phyloP scores from a whole-genome alignment of 2,329 filamentous ascomycete species.

The Hyphodiscus sp. region DNA sequence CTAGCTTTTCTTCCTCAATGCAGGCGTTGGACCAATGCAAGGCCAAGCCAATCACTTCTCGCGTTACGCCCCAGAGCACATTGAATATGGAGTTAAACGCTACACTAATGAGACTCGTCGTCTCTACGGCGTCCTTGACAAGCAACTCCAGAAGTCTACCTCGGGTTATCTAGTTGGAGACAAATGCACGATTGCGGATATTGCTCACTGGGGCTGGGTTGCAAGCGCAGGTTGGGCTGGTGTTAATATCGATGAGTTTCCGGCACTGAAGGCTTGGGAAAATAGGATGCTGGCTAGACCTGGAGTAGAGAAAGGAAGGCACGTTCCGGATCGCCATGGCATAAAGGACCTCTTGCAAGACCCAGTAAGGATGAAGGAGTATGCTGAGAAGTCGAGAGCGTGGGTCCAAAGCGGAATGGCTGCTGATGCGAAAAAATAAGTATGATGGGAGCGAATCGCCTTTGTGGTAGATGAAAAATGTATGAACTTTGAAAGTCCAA shows the following conservation, averaged over 20 bases:
- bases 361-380: slow-evolving; percentile 48
- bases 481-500: not conserved
- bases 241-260: slow-evolving; percentile 68
- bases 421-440: slow-evolving; percentile 25
- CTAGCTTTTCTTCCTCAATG: slow-evolving; percentile 65
- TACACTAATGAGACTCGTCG: slow-evolving; percentile 81
- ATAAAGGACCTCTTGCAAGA: slow-evolving; percentile 43
- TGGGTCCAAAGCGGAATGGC: slow-evolving; percentile 66
- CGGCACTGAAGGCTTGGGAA: slow-evolving; percentile 70
- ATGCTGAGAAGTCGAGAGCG: slow-evolving; percentile 43
- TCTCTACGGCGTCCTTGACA: slow-evolving; percentile 71
- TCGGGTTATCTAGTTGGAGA: slow-evolving; percentile 60
- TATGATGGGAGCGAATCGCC: not conserved
- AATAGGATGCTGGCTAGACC: slow-evolving; percentile 62
- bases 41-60: slow-evolving; percentile 79
- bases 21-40: slow-evolving; percentile 77
- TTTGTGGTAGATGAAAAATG: not conserved
- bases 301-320: slow-evolving; percentile 66
- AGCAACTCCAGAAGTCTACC: slow-evolving; percentile 52
- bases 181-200: slow-evolving; percentile 68
- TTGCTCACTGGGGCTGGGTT: slow-evolving; percentile 50
- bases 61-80: slow-evolving; percentile 75
- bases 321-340: slow-evolving; percentile 63
- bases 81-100: slow-evolving; percentile 74
- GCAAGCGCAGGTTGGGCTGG: slow-evolving; percentile 39